Percentiles rank a stretch among this genome's conserved stretches.
These are phyloP conservation scores for Paraleonurus japonicus DNA, from an alignment of 257 asterid species.

Conservation along the genomic window DNA sequence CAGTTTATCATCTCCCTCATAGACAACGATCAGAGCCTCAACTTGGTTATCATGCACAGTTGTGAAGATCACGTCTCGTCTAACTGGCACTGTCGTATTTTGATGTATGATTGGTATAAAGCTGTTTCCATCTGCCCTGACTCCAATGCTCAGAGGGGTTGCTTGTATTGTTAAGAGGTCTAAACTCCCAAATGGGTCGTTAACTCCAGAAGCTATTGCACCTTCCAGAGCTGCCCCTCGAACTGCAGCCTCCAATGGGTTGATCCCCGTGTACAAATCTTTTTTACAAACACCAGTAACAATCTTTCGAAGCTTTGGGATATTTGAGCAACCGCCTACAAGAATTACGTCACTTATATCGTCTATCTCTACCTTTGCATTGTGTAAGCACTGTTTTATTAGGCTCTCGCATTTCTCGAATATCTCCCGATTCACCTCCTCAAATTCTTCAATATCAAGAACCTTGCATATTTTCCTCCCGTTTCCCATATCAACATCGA, in stretches of 20 bases:
- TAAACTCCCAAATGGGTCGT: conserved; percentile 70
- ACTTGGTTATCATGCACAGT: conserved; percentile 67
- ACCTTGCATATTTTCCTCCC: conserved; percentile 52
- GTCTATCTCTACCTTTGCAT: conserved; percentile 54
- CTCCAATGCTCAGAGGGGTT: conserved; percentile 67
- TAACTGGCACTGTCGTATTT: conserved; percentile 61
- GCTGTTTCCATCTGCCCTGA: conserved; percentile 54
- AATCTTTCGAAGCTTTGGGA: conserved; percentile 49
- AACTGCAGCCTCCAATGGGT: conserved; percentile 78
- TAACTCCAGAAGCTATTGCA: conserved; percentile 73
- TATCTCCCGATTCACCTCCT: conserved; percentile 53
- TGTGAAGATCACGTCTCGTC: conserved; percentile 60
- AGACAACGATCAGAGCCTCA: conserved; percentile 70
- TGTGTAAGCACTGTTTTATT: conserved; percentile 48
- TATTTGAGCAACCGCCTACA: conserved; percentile 79
- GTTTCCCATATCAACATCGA: conserved; percentile 58
- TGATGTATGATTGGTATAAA: conserved; percentile 58
- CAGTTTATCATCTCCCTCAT: conserved; percentile 56
- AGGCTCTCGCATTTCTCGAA: conserved; percentile 59
- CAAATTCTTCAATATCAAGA: conserved; percentile 51
- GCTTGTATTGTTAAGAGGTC: conserved; percentile 75
- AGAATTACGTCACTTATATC: conserved; percentile 64
- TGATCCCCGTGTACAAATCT: conserved; percentile 48
- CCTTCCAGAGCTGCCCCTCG: conserved; percentile 91
- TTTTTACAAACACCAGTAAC: conserved; percentile 38